Conservation (phyloP, 2,329 filamentous ascomycete genomes). For the Fusarium sp. region DNA sequence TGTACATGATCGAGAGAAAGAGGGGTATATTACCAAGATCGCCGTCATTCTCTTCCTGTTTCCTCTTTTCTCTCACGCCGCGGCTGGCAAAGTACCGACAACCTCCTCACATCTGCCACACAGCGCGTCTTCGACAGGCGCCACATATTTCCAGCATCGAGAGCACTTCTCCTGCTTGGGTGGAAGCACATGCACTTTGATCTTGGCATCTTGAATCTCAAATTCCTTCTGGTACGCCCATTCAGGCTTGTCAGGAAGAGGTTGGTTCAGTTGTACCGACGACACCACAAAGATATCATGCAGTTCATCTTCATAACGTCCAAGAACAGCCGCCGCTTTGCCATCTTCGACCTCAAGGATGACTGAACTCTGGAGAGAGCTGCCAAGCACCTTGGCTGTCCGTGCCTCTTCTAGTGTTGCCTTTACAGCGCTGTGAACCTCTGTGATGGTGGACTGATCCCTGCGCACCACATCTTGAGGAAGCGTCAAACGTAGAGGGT, state of each 20-base stretch:
- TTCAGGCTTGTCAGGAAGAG: constrained; percentile 44
- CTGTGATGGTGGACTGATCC: constrained; percentile 62
- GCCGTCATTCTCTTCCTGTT: constrained; percentile 4
- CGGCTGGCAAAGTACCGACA: constrained; percentile 53
- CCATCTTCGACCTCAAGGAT: constrained; percentile 61
- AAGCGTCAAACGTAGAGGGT: constrained; percentile 53
- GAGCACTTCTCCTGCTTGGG: constrained; percentile 76
- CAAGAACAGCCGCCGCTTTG: constrained; percentile 51
- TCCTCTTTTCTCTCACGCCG: constrained; percentile 19
- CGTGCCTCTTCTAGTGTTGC: constrained; percentile 79
- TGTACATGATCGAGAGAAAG: constrained; percentile 32
- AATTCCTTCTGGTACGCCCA: constrained; percentile 60
- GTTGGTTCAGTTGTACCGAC: constrained; percentile 63
- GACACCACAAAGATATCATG: constrained; percentile 77
- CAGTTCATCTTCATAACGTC: constrained; percentile 63
- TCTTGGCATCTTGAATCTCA: constrained; percentile 53
- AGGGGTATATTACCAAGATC: constrained; percentile 24
- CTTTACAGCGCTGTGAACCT: constrained; percentile 76
- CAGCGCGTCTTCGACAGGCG: constrained; percentile 71
- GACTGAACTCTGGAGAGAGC: constrained; percentile 82
- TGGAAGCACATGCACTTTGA: constrained; percentile 60
- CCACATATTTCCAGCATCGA: constrained; percentile 89
- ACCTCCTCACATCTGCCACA: constrained; percentile 80
- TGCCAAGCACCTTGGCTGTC: constrained; percentile 77
- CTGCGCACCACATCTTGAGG: constrained; percentile 55